Evolutionary conservation across 768 basidiomycete species (phyloP), one percentile per base, ranked within the genome.

Genomic region (Obba rivulosa): DNA sequence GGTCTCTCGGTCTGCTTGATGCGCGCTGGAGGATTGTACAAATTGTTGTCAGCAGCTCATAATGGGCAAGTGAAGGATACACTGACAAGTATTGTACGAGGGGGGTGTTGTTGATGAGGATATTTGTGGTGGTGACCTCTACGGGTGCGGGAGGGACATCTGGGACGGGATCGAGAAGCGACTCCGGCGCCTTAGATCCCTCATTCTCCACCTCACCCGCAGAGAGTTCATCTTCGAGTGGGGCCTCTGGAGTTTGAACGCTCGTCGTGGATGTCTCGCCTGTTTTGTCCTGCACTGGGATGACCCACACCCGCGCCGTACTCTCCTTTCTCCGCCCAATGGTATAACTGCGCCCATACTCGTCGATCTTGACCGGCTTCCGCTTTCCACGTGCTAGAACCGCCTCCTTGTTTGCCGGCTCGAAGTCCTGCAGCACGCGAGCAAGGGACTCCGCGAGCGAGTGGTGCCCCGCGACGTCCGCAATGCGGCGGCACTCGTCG

Each of bases 251-350:
- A 18, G 39, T 2, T 23, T 8, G 14, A 2, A 31, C 18, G 22
- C 46, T 10, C 18, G 40, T 20, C 3, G 54, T 16, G 13, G 54
- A 45, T 8, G 46, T 28, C n/a, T 45, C 37, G 3, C 36, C 42
- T 14, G 44, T 39, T 25, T 43, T 23, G 28, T 51, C 53, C 47
- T 74, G 68, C 21, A 78, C 77, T 28, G 84, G 79, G 51, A 96
- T 87, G 72, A 95, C 86, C 94, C 94, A 98, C 8, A 94, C 92
- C 34, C 91, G 79, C 31, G 94, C 92, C 1, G 85, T 72, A 57
- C 88, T 90, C 51, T 91, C 91, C 69, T 98, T 98, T 55, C 94
- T 77, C 66, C 81, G 79, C 34, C 94, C 94, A 42, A 87, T 61
- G 0, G 88, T 88, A 61, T 91, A 90, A n/a, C 85, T 83, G 49